A percentile compares a stretch with the other conserved stretches of the same genome.
Conservation (phyloP, 2,329 filamentous ascomycete species). For the Penicillium sp. region DNA sequence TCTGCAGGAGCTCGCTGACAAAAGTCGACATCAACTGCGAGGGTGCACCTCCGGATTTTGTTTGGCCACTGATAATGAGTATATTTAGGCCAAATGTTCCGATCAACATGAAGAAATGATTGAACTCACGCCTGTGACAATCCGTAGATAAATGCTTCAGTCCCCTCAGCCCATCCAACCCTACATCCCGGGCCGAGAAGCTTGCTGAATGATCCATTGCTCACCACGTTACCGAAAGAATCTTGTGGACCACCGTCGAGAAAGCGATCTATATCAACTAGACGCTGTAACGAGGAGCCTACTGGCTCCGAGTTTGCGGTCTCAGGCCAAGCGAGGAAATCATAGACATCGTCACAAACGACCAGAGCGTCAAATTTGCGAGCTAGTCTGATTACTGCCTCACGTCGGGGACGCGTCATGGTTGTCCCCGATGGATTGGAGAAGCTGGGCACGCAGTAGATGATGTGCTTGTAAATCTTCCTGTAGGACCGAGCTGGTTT, state of each 20-base stretch:
- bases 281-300: conserved; percentile 43
- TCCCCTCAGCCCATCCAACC: conserved; percentile 80
- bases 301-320: conserved; percentile 33
- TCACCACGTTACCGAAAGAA: conserved; percentile 74
- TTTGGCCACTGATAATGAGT: conserved; percentile 17
- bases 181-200: conserved; percentile 76
- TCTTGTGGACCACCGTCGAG: conserved; percentile 60
- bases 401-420: conserved; percentile 50
- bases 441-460: conserved; percentile 25
- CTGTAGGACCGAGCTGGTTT: conserved; percentile 14
- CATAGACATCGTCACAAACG: conserved; percentile 86
- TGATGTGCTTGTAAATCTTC: conserved; percentile 24
- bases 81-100: conserved; percentile 14
- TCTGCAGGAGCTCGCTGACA: conserved; percentile 54
- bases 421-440: conserved; percentile 25
- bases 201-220: conserved; percentile 86
- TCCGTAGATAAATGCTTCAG: conserved; percentile 58
- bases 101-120: conserved; percentile 1
- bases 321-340: conserved; percentile 72
- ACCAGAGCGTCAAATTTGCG: conserved; percentile 74
- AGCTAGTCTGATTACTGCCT: conserved; percentile 69
- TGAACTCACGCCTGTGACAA: conserved; percentile 56
- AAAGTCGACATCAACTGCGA: conserved; percentile 60
- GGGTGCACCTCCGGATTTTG: conserved; percentile 58
- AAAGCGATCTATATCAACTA: conserved; percentile 72